Conservation (phyloP, 2,329 filamentous ascomycete species). For the Alternaria ethzedia region DNA sequence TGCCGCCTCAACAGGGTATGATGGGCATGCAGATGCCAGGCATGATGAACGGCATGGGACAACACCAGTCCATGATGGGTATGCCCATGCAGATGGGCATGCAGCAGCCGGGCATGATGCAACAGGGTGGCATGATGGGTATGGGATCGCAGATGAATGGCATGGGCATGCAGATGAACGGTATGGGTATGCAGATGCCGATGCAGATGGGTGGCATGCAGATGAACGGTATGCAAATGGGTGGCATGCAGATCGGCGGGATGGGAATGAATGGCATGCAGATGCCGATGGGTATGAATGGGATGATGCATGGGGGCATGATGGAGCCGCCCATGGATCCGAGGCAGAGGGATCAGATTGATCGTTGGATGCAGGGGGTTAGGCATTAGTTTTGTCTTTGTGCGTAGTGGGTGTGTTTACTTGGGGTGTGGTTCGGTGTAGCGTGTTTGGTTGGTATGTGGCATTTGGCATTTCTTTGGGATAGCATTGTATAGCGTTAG, state of each 20-base stretch:
- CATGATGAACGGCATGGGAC: constrained; percentile 21
- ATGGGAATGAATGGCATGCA: background rate
- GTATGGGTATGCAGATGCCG: constrained; percentile 11
- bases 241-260: background rate
- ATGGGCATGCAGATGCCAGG: constrained; percentile 27
- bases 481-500: background rate
- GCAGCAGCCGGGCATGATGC: constrained; percentile 9
- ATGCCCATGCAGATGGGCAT: constrained; percentile 7
- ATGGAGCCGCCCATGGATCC: constrained; percentile 51
- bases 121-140: constrained; percentile 3
- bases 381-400: constrained; percentile 19
- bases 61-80: constrained; percentile 12
- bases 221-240: constrained; percentile 20
- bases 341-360: constrained; percentile 62
- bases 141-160: constrained; percentile 1
- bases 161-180: constrained; percentile 12
- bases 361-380: constrained; percentile 63
- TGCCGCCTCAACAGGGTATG: constrained; percentile 20
- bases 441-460: background rate
- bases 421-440: background rate
- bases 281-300: constrained; percentile 25
- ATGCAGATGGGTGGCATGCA: background rate
- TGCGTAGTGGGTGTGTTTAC: background rate
- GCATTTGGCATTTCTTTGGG: background rate
- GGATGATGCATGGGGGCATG: constrained; percentile 30